Conservation (phyloP, 2,329 filamentous ascomycete genomes). For the Calcarisporium arbuscula region DNA sequence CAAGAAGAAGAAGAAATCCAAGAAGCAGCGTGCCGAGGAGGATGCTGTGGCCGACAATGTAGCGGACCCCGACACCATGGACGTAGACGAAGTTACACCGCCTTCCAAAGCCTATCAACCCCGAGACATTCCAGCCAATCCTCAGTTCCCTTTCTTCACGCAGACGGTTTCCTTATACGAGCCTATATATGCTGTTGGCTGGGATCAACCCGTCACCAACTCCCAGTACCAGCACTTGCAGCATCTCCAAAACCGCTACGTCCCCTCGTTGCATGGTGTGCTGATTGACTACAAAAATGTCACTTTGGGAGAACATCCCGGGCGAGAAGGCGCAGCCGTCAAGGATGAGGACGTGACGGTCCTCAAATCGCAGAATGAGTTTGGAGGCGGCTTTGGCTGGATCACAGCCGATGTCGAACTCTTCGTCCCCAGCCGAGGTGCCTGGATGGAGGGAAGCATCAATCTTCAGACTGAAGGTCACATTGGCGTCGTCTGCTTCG, state of each 20-base stretch:
- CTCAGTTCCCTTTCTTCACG: conserved; percentile 65
- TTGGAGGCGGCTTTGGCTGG: conserved; percentile 81
- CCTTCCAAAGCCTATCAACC: conserved; percentile 30
- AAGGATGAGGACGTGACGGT: conserved; percentile 42
- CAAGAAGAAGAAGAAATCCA: conserved; percentile 19
- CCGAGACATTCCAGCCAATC: conserved; percentile 30
- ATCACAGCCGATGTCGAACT: conserved; percentile 81
- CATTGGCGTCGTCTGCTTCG: conserved; percentile 82
- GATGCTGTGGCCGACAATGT: conserved; percentile 10
- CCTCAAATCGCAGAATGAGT: conserved; percentile 63
- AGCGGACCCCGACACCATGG: conserved; percentile 29
- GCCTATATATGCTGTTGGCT: conserved; percentile 64
- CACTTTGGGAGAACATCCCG: conserved; percentile 54
- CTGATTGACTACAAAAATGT: conserved; percentile 68
- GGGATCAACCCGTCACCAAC: conserved; percentile 63
- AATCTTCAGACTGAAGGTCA: conserved; percentile 87
- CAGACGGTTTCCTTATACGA: conserved; percentile 79
- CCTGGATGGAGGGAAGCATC: conserved; percentile 71
- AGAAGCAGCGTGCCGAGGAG: conserved; percentile 9
- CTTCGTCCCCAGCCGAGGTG: conserved; percentile 68
- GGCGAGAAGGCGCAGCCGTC: conserved; percentile 38
- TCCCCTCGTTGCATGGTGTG: conserved; percentile 65
- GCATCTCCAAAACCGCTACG: conserved; percentile 71
- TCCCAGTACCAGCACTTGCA: conserved; percentile 69
- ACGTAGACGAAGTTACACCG: conserved; percentile 27